phyloP scores from a whole-genome alignment of 331 rosid genomes.

The Prunus yedoensis region DNA sequence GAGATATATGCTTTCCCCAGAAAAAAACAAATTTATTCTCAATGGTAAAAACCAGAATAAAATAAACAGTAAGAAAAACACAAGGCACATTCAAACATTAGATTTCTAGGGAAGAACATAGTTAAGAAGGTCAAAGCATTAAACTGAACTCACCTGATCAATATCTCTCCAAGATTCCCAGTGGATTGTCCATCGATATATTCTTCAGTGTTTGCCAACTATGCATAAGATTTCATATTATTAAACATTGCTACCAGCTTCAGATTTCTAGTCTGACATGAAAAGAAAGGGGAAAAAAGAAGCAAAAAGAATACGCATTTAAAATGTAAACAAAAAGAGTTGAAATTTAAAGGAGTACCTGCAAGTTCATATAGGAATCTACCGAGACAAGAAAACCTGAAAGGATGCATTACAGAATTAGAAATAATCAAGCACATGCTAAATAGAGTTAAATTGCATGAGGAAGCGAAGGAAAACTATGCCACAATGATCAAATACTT shows the following conservation, averaged over 20 bases:
- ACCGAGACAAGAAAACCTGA: slow-evolving; percentile 90
- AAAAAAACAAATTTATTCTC: background rate
- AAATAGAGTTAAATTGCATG: background rate
- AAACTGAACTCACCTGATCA: slow-evolving; percentile 66
- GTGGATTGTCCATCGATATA: slow-evolving; percentile 86
- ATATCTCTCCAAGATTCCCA: slow-evolving; percentile 91
- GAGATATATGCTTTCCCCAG: background rate
- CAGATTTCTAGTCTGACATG: background rate
- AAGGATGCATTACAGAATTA: background rate
- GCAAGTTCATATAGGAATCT: slow-evolving; percentile 96
- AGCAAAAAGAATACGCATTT: background rate
- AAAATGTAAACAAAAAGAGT: background rate
- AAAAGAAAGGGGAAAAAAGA: background rate
- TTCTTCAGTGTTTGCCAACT: slow-evolving; percentile 96
- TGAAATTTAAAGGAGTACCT: slow-evolving; percentile 40
- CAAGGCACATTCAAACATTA: background rate
- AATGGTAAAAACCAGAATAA: background rate
- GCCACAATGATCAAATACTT: background rate
- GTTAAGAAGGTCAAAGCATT: background rate
- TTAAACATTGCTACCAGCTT: background rate
- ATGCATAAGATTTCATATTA: slow-evolving; percentile 20
- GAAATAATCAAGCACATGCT: background rate
- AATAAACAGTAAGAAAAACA: background rate
- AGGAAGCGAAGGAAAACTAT: background rate
- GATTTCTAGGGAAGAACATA: background rate